These are phyloP conservation scores for Kodamaea alishanica DNA, from an alignment of 1,139 yeast species.

Conservation along the genomic window DNA sequence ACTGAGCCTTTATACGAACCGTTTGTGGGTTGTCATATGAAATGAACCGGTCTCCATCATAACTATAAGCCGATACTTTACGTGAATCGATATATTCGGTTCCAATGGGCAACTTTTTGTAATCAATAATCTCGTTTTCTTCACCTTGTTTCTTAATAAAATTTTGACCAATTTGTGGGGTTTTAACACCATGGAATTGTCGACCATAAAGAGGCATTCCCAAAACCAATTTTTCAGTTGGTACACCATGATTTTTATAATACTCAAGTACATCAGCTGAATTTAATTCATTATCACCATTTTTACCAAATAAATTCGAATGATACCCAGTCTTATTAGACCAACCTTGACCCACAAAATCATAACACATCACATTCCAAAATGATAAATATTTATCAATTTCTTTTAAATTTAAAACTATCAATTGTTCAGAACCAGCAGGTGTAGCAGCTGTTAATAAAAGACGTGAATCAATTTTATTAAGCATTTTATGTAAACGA, in stretches of 20 bases:
- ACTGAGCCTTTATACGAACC: constrained; percentile 56
- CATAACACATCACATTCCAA: constrained; percentile 93
- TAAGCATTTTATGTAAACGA: constrained; percentile 40
- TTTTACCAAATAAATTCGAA: constrained; percentile 55
- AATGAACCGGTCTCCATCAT: constrained; percentile 44
- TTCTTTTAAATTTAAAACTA: constrained; percentile 38
- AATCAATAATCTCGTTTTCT: constrained; percentile 51
- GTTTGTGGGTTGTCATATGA: constrained; percentile 65
- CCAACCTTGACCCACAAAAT: constrained; percentile 75
- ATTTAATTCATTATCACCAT: constrained; percentile 43
- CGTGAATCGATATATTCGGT: constrained; percentile 49
- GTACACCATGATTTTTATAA: constrained; percentile 43
- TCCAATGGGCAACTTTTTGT: constrained; percentile 48
- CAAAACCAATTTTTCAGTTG: constrained; percentile 53
- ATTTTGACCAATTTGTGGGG: constrained; percentile 28
- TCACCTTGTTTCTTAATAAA: constrained; percentile 45
- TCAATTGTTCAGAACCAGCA: constrained; percentile 49
- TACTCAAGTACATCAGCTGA: constrained; percentile 48
- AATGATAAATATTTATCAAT: constrained; percentile 59
- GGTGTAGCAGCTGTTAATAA: constrained; percentile 75
- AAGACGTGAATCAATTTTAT: constrained; percentile 16
- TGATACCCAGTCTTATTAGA: constrained; percentile 59
- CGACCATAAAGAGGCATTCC: constrained; percentile 93
- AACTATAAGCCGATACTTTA: constrained; percentile 58
- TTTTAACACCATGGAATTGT: constrained; percentile 46